phyloP scores from a whole-genome alignment of 768 basidiomycete genomes.

The Tulasnella sp. region DNA sequence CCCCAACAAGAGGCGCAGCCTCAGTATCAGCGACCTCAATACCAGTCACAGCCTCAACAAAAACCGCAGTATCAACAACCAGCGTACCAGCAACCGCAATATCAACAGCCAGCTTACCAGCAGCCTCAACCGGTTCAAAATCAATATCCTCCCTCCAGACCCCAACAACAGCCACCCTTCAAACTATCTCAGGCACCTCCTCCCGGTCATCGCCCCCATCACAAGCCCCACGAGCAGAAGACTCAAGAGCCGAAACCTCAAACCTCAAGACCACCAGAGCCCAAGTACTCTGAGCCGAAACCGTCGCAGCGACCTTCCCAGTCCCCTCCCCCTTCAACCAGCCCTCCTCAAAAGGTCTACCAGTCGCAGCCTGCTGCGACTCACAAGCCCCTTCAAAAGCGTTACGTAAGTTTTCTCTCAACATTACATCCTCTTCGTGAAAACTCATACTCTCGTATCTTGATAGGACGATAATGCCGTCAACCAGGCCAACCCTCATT shows the following conservation, averaged over 20 bases:
- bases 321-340: slow-evolving; percentile 22
- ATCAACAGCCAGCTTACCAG: not conserved
- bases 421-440: not conserved
- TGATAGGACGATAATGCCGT: slow-evolving; percentile 33
- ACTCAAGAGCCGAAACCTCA: not conserved
- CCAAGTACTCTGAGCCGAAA: slow-evolving; percentile 12
- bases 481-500: slow-evolving; percentile 65
- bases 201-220: not conserved
- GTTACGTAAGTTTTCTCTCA: not conserved
- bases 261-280: not conserved
- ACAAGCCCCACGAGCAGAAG: not conserved
- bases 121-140: slow-evolving; percentile 1
- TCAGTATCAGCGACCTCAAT: slow-evolving; percentile 7
- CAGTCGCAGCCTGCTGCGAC: not conserved
- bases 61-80: not conserved
- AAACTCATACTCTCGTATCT: not conserved
- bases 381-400: slow-evolving; percentile 8
- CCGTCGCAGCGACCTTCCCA: slow-evolving; percentile 36
- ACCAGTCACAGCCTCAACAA: not conserved
- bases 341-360: not conserved
- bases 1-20: not conserved
- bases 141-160: not conserved
- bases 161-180: not conserved
- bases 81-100: not conserved
- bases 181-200: not conserved